A percentile compares a stretch with the other conserved stretches of the same genome.
These are phyloP conservation scores for Scleroderma bovista DNA, from an alignment of 768 basidiomycete genomes.

Conservation along the genomic window DNA sequence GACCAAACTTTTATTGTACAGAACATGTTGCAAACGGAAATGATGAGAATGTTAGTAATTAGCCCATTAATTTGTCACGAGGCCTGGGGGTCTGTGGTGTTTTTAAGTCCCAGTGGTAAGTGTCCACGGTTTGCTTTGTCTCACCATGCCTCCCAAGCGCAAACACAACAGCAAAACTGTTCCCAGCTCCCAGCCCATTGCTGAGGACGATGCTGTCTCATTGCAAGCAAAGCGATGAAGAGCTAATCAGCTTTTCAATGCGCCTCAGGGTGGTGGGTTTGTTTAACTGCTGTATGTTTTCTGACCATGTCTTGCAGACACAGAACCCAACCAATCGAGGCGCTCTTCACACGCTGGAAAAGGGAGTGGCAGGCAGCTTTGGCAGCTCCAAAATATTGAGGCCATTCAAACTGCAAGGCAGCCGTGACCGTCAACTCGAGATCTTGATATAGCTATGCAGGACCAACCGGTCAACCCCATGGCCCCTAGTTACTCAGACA, in stretches of 20 bases:
- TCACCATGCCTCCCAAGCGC: not conserved
- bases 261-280: not conserved
- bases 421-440: not conserved
- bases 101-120: not conserved
- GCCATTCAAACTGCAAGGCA: not conserved
- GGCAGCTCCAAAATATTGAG: no score
- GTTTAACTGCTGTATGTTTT: not conserved
- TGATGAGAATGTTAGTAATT: no score
- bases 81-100: no score
- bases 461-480: not conserved
- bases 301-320: not conserved
- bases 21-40: no score
- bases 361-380: not conserved
- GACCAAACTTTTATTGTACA: no score
- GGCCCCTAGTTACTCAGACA: not conserved
- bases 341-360: not conserved
- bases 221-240: not conserved
- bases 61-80: no score
- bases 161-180: not conserved
- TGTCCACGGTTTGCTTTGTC: no score
- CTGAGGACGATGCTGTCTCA: not conserved
- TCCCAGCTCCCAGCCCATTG: not conserved
- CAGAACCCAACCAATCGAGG: not conserved
- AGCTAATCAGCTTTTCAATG: not conserved
- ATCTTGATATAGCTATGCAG: not conserved